phyloP scores from a whole-genome alignment of 176 grass and related monocot genomes.

The Avena atlantica region DNA sequence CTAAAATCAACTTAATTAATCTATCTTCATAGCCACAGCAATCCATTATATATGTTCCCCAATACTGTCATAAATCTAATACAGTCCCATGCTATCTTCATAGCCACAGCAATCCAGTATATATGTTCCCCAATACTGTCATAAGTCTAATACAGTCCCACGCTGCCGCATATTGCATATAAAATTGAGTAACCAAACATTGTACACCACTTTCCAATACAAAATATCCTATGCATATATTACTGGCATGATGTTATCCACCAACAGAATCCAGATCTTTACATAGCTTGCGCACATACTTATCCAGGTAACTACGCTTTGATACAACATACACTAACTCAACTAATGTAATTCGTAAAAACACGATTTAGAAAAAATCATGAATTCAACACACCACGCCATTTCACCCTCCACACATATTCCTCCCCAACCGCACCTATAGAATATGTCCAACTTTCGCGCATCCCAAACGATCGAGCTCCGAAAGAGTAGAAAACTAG shows the following conservation, averaged over 20 bases:
- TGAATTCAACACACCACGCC: neutral
- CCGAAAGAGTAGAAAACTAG: neutral
- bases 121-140: neutral
- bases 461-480: neutral
- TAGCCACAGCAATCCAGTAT: neutral
- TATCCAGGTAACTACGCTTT: neutral
- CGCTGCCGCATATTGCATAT: neutral
- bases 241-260: slow-evolving; percentile 7
- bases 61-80: neutral
- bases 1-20: slow-evolving; percentile 19
- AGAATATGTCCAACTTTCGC: neutral
- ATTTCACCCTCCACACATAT: neutral
- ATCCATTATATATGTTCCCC: neutral
- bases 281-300: neutral
- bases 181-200: neutral
- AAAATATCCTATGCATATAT: neutral
- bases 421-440: neutral
- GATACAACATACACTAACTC: neutral
- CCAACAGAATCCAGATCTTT: neutral
- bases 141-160: neutral
- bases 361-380: neutral
- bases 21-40: neutral
- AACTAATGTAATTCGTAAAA: neutral
- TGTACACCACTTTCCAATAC: neutral
- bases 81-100: too few species aligned